Base-by-base conservation (phyloP, 2,329 filamentous ascomycete species). In the Paracamarosporium sp. region DNA sequence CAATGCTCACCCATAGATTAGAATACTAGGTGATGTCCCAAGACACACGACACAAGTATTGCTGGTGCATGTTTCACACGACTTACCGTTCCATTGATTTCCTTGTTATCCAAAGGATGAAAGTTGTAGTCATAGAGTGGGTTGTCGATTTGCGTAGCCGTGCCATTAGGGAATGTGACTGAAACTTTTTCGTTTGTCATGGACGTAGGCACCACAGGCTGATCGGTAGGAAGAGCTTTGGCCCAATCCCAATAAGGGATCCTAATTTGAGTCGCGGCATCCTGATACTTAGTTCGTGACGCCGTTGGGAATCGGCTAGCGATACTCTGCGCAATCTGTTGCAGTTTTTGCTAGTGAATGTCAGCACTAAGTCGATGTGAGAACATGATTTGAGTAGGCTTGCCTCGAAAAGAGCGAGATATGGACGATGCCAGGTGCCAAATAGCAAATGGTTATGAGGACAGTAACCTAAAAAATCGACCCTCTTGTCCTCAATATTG, bases 381-480 rank as follows among this genome's bases (percentile, higher is more conserved):
- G 12, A 20, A 38, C 27, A 24, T 27, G 11, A 22, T n/a, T n/a
- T n/a, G n/a, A 27, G 66, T 68, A 64, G 45, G 43, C 67, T 48
- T 65, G 84, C 83, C 76, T 89, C 81, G 58, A 80, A 86, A 3
- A 89, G 77, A 5, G 83, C 79, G 38, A 95, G 78, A 74, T 93
- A 95, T 0, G 91, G 90, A 20, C 92, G 84, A 79, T 96, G 92
- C 92, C 92, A 95, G 27, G 86, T 84, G n/a, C 89, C 85, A 72
- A 96, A 94, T n/a, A 94, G 78, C 33, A 90, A 86, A 1, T 90
- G 91, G 28, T 82, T 85, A 74, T 96, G 92, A 7, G 86, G 85
- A 72, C 92, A 95, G 69, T 93, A 95, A 31, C 91, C 91, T 13
- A 47, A 31, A 15, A 45, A 22, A 5, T 27, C 25, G 2, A 15